Conservation (phyloP, 179 eudicot species). For the Actinidia arguta region DNA sequence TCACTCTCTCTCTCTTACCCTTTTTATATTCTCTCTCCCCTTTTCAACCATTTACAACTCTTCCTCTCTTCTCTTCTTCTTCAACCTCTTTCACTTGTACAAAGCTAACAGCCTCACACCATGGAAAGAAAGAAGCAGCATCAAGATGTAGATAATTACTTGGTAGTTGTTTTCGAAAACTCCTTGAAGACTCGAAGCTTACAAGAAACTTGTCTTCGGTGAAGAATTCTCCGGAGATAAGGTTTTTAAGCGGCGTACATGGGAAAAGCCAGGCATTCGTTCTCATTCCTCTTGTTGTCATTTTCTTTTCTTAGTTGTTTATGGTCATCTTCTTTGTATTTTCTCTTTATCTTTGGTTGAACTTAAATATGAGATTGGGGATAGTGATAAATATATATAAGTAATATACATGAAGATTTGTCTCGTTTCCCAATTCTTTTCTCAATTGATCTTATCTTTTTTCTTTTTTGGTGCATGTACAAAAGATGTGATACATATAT, state of each 20-base stretch:
- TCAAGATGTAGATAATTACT: background rate
- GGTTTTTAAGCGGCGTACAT: conserved; percentile 42
- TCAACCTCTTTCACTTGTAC: background rate
- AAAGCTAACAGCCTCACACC: background rate
- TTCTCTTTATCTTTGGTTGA: background rate
- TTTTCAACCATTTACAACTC: background rate
- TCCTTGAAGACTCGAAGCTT: conserved; percentile 9
- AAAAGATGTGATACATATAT: background rate
- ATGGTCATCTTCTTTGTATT: background rate
- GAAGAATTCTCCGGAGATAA: conserved; percentile 23
- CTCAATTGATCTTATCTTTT: background rate
- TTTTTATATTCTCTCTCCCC: background rate
- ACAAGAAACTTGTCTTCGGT: background rate
- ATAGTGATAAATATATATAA: background rate
- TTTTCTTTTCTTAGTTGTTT: background rate
- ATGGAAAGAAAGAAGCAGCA: conserved; percentile 17
- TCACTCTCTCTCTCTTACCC: background rate
- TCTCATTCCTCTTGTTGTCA: conserved; percentile 7
- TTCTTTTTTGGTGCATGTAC: background rate
- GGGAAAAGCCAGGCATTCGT: conserved; percentile 64
- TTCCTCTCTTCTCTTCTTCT: background rate
- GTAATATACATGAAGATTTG: conserved; percentile 11
- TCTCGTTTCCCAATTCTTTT: conserved; percentile 21
- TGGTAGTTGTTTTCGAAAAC: background rate
- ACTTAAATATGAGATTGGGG: background rate